Percentiles rank a stretch among this genome's conserved stretches.
Evolutionary conservation across 148 eudicot species (phyloP).

Genomic region (Heliosperma pusillum): DNA sequence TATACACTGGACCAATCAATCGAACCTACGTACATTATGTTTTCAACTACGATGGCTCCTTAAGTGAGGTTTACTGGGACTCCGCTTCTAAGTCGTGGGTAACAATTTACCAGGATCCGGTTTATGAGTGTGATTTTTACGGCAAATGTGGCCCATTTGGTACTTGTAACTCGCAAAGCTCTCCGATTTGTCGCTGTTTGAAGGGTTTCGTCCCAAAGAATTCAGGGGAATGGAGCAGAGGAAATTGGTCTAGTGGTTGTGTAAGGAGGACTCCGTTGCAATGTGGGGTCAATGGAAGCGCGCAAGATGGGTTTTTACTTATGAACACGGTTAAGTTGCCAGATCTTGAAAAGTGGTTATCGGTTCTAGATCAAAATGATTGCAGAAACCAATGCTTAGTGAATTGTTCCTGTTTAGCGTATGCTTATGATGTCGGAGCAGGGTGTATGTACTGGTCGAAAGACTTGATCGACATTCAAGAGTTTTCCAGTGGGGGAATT

Average conservation of each 20-base stretch:
- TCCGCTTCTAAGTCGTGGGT: background rate
- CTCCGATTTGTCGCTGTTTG: slow-evolving; percentile 51
- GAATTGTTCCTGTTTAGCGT: slow-evolving; percentile 10
- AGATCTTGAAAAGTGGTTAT: slow-evolving; percentile 13
- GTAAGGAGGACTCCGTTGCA: slow-evolving; percentile 30
- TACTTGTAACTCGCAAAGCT: slow-evolving; percentile 33
- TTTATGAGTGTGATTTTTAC: slow-evolving; percentile 39
- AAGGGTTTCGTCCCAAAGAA: slow-evolving; percentile 44
- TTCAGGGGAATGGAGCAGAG: slow-evolving; percentile 37
- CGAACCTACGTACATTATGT: background rate
- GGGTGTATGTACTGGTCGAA: slow-evolving; percentile 11
- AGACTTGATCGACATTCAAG: slow-evolving; percentile 9
- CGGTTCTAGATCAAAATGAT: slow-evolving; percentile 13
- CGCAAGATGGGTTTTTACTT: slow-evolving; percentile 35
- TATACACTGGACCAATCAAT: background rate
- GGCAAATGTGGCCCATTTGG: slow-evolving; percentile 60
- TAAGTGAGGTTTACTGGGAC: slow-evolving; percentile 18
- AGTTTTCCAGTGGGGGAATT: background rate
- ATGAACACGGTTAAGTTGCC: slow-evolving; percentile 35
- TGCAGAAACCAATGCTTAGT: slow-evolving; percentile 28
- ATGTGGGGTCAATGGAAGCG: slow-evolving; percentile 26
- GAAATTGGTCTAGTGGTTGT: slow-evolving; percentile 54
- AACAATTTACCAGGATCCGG: slow-evolving; percentile 7
- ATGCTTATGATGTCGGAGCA: slow-evolving; percentile 11
- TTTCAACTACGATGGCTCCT: slow-evolving; percentile 22